Conservation (phyloP, 208 protist genomes). For the Wallacemonas sp. region DNA sequence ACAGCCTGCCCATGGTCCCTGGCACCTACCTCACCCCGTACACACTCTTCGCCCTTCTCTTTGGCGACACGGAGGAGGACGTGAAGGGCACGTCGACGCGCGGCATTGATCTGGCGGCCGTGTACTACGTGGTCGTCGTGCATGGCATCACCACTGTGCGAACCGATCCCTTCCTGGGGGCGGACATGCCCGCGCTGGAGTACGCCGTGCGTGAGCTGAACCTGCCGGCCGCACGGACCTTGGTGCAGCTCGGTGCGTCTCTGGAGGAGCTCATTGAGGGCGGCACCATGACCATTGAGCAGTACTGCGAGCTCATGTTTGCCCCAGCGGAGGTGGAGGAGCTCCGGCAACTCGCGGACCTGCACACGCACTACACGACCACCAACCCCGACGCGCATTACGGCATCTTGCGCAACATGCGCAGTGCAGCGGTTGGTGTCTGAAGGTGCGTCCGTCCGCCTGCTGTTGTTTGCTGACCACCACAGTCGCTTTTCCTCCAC, state of each 20-base stretch:
- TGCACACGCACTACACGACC: slow-evolving; percentile 25
- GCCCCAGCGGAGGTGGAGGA: slow-evolving; percentile 29
- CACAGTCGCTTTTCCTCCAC: no score
- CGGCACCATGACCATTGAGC: slow-evolving; percentile 44
- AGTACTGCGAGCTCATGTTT: slow-evolving; percentile 41
- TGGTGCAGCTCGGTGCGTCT: slow-evolving; percentile 60
- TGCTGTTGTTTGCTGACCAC: no score
- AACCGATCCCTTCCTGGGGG: slow-evolving; percentile 43
- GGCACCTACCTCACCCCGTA: slow-evolving; percentile 61
- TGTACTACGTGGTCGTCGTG: slow-evolving; percentile 54
- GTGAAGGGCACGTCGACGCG: not conserved
- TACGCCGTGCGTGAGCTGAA: slow-evolving; percentile 44
- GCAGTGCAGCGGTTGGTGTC: not conserved
- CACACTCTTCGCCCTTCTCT: slow-evolving; percentile 59
- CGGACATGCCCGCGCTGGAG: slow-evolving; percentile 61
- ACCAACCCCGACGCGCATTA: slow-evolving; percentile 50
- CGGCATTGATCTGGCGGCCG: slow-evolving; percentile 31
- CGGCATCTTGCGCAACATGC: slow-evolving; percentile 39
- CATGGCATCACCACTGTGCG: slow-evolving; percentile 55
- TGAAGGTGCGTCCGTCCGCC: not conserved
- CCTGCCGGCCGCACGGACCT: slow-evolving; percentile 34
- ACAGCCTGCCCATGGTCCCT: slow-evolving; percentile 45
- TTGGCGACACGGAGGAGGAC: slow-evolving; percentile 21
- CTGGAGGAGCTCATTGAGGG: slow-evolving; percentile 44
- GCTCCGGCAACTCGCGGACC: slow-evolving; percentile 33